These are phyloP conservation scores for Saturnispora besseyi DNA, from an alignment of 805 yeast species.

Conservation along the genomic window DNA sequence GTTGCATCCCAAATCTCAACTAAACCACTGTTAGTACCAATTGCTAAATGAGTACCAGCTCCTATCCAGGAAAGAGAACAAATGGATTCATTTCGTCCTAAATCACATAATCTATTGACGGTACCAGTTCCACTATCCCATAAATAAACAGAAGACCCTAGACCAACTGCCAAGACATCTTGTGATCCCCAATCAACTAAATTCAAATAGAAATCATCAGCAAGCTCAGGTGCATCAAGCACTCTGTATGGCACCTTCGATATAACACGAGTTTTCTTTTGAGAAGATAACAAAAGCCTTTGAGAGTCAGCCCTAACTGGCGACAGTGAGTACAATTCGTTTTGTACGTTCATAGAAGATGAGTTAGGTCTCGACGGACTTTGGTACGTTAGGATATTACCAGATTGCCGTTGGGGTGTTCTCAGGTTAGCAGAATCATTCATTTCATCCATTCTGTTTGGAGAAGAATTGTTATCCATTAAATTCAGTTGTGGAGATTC, in stretches of 20 bases:
- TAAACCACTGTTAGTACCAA: conserved; percentile 78
- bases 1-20: conserved; percentile 95
- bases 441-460: background rate
- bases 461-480: background rate
- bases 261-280: conserved; percentile 67
- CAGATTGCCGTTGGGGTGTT: conserved; percentile 28
- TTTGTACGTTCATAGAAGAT: conserved; percentile 50
- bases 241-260: conserved; percentile 87
- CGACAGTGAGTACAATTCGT: conserved; percentile 68
- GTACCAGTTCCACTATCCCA: conserved; percentile 86
- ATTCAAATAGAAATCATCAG: conserved; percentile 88
- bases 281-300: conserved; percentile 68
- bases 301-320: conserved; percentile 90
- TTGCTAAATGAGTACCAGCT: conserved; percentile 87
- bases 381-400: conserved; percentile 66
- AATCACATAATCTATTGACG: conserved; percentile 71
- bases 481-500: conserved; percentile 5
- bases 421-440: conserved; percentile 12
- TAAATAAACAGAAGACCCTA: conserved; percentile 78
- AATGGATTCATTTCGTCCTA: conserved; percentile 55
- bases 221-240: conserved; percentile 89
- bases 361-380: conserved; percentile 62
- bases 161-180: conserved; percentile 81
- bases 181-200: conserved; percentile 93
- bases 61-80: conserved; percentile 91